Conservation (phyloP, 2,329 filamentous ascomycete species). For the Venturia nashicola region DNA sequence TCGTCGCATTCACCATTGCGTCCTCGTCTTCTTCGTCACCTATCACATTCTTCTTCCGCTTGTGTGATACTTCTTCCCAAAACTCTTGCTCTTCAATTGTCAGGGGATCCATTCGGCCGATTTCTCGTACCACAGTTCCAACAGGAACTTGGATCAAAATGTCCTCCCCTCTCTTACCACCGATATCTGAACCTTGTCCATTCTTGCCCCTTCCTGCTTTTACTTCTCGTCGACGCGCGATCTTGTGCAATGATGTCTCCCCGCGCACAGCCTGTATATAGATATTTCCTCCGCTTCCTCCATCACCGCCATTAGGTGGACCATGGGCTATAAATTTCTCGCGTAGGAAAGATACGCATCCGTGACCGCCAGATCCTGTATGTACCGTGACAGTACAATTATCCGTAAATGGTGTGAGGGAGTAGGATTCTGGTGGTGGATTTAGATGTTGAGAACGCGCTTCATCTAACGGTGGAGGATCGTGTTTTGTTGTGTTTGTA, state of each 20-base stretch:
- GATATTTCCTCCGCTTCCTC: conserved; percentile 79
- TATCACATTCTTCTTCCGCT: conserved; percentile 16
- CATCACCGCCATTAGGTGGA: conserved; percentile 88
- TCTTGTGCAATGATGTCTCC: conserved; percentile 86
- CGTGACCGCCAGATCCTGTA: conserved; percentile 74
- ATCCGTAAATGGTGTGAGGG: conserved; percentile 73
- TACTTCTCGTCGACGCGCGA: conserved; percentile 63
- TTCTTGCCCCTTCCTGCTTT: conserved; percentile 66
- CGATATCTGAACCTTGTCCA: conserved; percentile 60
- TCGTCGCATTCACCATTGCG: background rate
- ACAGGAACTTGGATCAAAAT: conserved; percentile 82
- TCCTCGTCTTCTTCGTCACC: conserved; percentile 13
- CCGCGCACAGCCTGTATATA: conserved; percentile 90
- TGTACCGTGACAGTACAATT: conserved; percentile 66
- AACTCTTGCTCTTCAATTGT: conserved; percentile 45
- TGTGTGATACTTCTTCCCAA: conserved; percentile 11
- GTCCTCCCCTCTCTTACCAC: conserved; percentile 75
- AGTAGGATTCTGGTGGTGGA: conserved; percentile 73
- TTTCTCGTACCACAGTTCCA: conserved; percentile 78
- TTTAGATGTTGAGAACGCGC: conserved; percentile 47
- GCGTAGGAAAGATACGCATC: conserved; percentile 86
- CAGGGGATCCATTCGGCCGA: conserved; percentile 65
- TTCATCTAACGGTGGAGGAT: background rate
- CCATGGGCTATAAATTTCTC: conserved; percentile 85
- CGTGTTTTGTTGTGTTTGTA: background rate